Evolutionary conservation across 805 yeast genomes (phyloP).

Genomic region (Sugiyamaella mastotermitis): DNA sequence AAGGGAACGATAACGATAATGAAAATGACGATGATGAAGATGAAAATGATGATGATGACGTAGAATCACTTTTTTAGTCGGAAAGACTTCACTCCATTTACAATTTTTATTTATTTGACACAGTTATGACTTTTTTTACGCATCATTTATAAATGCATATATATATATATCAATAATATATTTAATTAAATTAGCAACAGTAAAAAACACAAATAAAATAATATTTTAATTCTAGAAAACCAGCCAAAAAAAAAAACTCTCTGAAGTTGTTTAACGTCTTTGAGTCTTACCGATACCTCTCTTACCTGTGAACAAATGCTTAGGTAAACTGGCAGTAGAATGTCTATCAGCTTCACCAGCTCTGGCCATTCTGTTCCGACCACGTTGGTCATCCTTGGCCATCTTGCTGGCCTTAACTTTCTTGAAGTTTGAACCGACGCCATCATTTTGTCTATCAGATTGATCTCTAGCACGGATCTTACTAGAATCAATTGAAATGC

Average conservation of each 20-base stretch:
- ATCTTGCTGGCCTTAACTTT: slow-evolving; percentile 82
- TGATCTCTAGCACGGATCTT: slow-evolving; percentile 50
- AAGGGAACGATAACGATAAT: slow-evolving; percentile 31
- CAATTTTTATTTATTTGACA: no score
- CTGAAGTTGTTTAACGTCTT: slow-evolving; percentile 64
- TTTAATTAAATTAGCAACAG: no score
- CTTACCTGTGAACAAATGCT: slow-evolving; percentile 94
- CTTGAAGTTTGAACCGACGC: slow-evolving; percentile 79
- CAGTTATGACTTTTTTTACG: no score
- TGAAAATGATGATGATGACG: slow-evolving; percentile 41
- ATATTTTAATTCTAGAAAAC: no score
- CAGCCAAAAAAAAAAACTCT: no score
- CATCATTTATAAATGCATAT: no score
- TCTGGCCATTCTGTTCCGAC: slow-evolving; percentile 85
- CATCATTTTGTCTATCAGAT: slow-evolving; percentile 68
- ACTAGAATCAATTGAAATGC: slow-evolving; percentile 34
- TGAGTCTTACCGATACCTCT: slow-evolving; percentile 93
- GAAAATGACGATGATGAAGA: slow-evolving; percentile 34
- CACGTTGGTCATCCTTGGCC: slow-evolving; percentile 86
- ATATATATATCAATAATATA: no score
- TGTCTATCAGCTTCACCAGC: slow-evolving; percentile 97
- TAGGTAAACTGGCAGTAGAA: slow-evolving; percentile 75
- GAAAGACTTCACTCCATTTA: no score
- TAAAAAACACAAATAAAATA: no score
- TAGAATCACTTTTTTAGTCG: slow-evolving; percentile 31